Conservation (phyloP, 305 asterid genomes). For the Fraxinus sp. region DNA sequence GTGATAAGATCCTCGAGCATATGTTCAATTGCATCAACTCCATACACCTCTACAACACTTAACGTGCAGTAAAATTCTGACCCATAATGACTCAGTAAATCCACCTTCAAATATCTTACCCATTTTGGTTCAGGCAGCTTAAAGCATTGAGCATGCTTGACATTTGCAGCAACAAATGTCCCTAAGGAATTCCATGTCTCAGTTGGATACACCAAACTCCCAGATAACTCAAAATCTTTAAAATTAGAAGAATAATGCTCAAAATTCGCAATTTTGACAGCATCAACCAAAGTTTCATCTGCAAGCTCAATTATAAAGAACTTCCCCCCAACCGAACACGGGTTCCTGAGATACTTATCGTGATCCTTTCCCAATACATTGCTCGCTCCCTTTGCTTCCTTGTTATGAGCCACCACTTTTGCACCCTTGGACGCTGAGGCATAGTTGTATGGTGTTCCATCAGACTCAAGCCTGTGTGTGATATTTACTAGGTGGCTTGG, state of each 20-base stretch:
- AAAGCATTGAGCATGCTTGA: slow-evolving; percentile 79
- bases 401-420: slow-evolving; percentile 80
- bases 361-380: slow-evolving; percentile 80
- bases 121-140: slow-evolving; percentile 87
- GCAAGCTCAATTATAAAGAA: slow-evolving; percentile 77
- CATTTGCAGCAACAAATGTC: slow-evolving; percentile 73
- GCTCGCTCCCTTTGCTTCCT: slow-evolving; percentile 88
- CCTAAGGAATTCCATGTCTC: slow-evolving; percentile 76
- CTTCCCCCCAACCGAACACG: slow-evolving; percentile 75
- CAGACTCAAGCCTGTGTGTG: slow-evolving; percentile 86
- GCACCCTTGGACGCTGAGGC: slow-evolving; percentile 95
- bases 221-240: slow-evolving; percentile 74
- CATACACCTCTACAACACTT: slow-evolving; percentile 87
- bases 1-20: slow-evolving; percentile 97
- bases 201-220: slow-evolving; percentile 77
- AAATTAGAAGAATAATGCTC: slow-evolving; percentile 92
- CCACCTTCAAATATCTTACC: slow-evolving; percentile 84
- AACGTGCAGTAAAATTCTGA: slow-evolving; percentile 90
- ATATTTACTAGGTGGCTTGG: slow-evolving; percentile 56
- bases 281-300: slow-evolving; percentile 83
- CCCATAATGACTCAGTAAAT: slow-evolving; percentile 77
- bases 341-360: slow-evolving; percentile 85
- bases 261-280: slow-evolving; percentile 82
- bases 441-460: slow-evolving; percentile 83
- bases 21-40: slow-evolving; percentile 90